Evolutionary conservation across 2,329 filamentous ascomycete genomes (phyloP).

Genomic region (Trichoderma sp.): DNA sequence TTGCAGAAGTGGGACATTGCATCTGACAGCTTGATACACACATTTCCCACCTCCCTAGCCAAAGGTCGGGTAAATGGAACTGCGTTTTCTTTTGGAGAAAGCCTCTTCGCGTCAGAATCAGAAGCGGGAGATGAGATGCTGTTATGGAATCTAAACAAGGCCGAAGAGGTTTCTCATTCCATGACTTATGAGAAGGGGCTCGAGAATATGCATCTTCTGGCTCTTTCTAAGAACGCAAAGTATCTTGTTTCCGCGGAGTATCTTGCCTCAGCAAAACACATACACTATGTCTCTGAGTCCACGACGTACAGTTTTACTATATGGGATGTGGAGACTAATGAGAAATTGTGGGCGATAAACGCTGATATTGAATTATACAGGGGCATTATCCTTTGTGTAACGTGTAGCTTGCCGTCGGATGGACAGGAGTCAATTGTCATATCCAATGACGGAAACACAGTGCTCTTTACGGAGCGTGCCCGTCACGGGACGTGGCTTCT

Average conservation of each 20-base stretch:
- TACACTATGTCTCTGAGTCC: neutral
- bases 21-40: neutral
- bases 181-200: neutral
- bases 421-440: neutral
- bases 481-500: neutral
- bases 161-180: neutral
- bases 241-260: neutral
- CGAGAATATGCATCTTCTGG: neutral
- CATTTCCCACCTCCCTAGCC: neutral
- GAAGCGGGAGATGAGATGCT: neutral
- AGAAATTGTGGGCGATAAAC: neutral
- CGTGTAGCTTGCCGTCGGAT: neutral
- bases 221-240: neutral
- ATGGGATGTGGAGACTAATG: neutral
- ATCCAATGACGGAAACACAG: neutral
- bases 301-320: neutral
- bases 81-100: neutral
- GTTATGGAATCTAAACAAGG: neutral
- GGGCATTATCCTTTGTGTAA: neutral
- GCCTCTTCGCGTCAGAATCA: neutral
- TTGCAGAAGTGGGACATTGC: neutral
- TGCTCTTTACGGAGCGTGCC: neutral
- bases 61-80: neutral
- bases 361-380: neutral
- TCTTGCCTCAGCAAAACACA: neutral